These are phyloP conservation scores for Aspergillus ellipticus DNA, from an alignment of 495 filamentous ascomycete genomes.

Conservation along the genomic window DNA sequence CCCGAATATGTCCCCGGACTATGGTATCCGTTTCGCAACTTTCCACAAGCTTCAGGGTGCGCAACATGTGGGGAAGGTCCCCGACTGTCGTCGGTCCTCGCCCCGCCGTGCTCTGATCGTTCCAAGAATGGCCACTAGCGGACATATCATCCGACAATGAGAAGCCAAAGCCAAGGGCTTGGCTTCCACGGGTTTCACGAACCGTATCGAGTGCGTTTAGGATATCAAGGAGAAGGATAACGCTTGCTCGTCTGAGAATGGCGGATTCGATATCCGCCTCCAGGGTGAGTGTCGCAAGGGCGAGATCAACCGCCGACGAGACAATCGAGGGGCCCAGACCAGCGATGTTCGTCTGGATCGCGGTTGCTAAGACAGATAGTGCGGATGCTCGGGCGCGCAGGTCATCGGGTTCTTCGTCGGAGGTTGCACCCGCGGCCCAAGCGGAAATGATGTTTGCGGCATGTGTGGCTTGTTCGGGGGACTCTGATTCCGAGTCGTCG, in stretches of 20 bases:
- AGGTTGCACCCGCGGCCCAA: conserved; percentile 64
- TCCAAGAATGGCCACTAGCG: neutral
- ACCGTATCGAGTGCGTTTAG: conserved; percentile 61
- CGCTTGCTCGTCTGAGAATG: conserved; percentile 71
- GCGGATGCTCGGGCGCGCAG: conserved; percentile 74
- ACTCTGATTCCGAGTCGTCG: conserved; percentile 39
- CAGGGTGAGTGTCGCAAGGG: conserved; percentile 60
- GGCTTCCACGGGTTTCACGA: conserved; percentile 41
- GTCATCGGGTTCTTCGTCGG: conserved; percentile 59
- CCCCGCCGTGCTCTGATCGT: neutral
- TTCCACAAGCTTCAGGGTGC: conserved; percentile 62
- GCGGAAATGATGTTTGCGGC: conserved; percentile 64
- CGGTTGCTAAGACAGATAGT: conserved; percentile 64
- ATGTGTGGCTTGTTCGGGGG: conserved; percentile 49
- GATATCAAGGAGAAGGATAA: conserved; percentile 63
- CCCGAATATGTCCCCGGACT: conserved; percentile 67
- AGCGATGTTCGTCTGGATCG: conserved; percentile 62
- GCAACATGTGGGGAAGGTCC: conserved; percentile 58
- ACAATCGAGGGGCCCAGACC: conserved; percentile 55
- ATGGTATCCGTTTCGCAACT: conserved; percentile 68
- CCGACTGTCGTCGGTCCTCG: conserved; percentile 32
- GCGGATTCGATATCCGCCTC: conserved; percentile 61
- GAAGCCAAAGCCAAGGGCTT: conserved; percentile 57
- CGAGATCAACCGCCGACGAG: conserved; percentile 60
- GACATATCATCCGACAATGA: conserved; percentile 35